Conservation (phyloP, 2,329 filamentous ascomycete genomes). For the Calonectria hongkongensis region DNA sequence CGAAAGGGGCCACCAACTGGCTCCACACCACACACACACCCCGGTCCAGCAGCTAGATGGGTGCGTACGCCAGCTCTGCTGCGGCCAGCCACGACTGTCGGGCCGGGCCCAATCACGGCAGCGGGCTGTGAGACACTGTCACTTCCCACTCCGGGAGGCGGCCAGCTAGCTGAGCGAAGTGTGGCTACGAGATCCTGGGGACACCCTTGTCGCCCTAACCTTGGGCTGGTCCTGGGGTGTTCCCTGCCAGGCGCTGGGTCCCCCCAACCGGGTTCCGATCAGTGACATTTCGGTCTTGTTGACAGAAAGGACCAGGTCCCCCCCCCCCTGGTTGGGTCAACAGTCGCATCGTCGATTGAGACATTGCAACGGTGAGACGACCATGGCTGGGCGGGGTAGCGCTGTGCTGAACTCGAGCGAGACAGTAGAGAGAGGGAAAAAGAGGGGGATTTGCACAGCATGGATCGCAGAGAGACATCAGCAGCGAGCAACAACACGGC, state of each 20-base stretch:
- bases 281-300: background rate
- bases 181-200: conserved; percentile 16
- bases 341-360: conserved; percentile 20
- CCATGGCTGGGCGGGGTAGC: conserved; percentile 4
- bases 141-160: conserved; percentile 6
- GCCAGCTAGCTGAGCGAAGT: conserved; percentile 3
- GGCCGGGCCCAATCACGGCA: conserved; percentile 19
- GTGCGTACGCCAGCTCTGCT: conserved; percentile 11
- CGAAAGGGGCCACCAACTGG: conserved; percentile 6
- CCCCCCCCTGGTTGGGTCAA: background rate
- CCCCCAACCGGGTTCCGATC: conserved; percentile 14
- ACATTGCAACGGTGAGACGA: conserved; percentile 24
- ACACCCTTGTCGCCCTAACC: background rate
- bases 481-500: too few relatives aligned
- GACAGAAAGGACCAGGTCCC: conserved; percentile 12
- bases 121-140: conserved; percentile 15
- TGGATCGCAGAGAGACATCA: too few relatives aligned
- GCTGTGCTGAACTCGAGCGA: background rate
- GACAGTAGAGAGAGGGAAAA: background rate
- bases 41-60: background rate
- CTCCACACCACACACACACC: conserved; percentile 6
- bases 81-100: conserved; percentile 1
- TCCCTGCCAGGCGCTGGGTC: background rate
- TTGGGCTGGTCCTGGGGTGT: background rate
- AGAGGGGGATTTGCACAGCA: background rate